Evolutionary conservation across 2,329 filamentous ascomycete species (phyloP).

Genomic region (Diplodia mutila): DNA sequence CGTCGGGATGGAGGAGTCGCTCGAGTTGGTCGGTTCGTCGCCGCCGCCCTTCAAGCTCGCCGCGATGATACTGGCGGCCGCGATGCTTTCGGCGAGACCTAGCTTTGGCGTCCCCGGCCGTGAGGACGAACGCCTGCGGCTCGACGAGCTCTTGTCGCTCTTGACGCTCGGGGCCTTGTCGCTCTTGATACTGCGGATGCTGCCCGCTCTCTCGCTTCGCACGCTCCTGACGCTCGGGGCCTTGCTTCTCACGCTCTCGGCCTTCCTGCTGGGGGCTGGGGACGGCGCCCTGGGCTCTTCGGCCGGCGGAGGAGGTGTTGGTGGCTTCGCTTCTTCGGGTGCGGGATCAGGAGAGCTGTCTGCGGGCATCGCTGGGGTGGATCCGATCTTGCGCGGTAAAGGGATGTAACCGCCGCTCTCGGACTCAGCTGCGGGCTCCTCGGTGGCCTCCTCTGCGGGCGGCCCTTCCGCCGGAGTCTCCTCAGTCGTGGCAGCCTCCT

Average conservation of each 20-base stretch:
- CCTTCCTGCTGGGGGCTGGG: constrained; percentile 12
- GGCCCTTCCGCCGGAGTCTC: background rate
- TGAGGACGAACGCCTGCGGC: background rate
- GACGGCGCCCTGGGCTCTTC: constrained; percentile 5
- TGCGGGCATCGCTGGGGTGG: background rate
- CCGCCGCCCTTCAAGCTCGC: background rate
- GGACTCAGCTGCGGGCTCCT: background rate
- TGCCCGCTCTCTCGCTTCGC: background rate
- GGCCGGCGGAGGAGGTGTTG: background rate
- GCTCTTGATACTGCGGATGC: constrained; percentile 17
- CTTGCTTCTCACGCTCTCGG: constrained; percentile 18
- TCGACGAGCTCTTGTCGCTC: background rate
- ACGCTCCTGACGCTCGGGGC: constrained; percentile 9
- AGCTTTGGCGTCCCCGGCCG: constrained; percentile 6
- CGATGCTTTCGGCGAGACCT: background rate
- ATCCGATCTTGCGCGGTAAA: constrained; percentile 11
- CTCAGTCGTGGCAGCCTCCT: background rate
- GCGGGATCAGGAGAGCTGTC: background rate
- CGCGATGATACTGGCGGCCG: background rate
- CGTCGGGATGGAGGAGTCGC: background rate
- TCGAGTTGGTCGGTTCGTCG: background rate
- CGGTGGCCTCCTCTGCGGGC: background rate
- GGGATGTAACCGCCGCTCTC: constrained; percentile 15
- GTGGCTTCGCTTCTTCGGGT: background rate
- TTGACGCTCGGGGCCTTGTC: background rate